Evolutionary conservation across 768 basidiomycete species (phyloP).

Genomic region (Calocybe gangraenosa): DNA sequence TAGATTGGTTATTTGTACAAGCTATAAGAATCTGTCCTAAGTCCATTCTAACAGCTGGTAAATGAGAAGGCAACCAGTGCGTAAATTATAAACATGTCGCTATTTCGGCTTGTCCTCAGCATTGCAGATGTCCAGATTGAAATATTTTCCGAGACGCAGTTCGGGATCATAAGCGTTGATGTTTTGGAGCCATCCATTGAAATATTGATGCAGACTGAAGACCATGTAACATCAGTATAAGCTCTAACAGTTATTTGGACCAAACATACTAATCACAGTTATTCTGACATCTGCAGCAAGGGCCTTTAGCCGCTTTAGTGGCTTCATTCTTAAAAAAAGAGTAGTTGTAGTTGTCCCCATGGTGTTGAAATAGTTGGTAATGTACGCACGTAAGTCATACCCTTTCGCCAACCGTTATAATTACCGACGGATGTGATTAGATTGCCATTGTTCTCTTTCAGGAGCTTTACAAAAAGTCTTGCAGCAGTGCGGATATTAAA

Average conservation of each 20-base stretch:
- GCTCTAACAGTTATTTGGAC: background rate
- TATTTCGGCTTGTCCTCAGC: too few species aligned
- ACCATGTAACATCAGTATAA: conserved; percentile 6
- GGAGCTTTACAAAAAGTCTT: conserved; percentile 48
- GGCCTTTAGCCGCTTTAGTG: conserved; percentile 47
- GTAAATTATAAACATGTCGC: too few species aligned
- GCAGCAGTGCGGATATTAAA: conserved; percentile 73
- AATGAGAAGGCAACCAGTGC: too few species aligned
- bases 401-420: conserved; percentile 73
- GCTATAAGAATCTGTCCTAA: too few species aligned
- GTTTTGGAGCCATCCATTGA: conserved; percentile 72
- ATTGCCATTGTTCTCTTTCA: conserved; percentile 47
- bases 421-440: conserved; percentile 54
- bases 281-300: conserved; percentile 72
- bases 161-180: conserved; percentile 42
- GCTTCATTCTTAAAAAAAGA: conserved; percentile 39
- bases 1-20: too few species aligned
- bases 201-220: conserved; percentile 57
- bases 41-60: too few species aligned
- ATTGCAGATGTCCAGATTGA: conserved; percentile 54
- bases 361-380: background rate
- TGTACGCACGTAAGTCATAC: conserved; percentile 52
- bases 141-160: conserved; percentile 56
- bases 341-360: background rate
- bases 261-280: conserved; percentile 79